phyloP scores from a whole-genome alignment of 1,284 basidiomycete genomes.

The Leccinum pachyderme region DNA sequence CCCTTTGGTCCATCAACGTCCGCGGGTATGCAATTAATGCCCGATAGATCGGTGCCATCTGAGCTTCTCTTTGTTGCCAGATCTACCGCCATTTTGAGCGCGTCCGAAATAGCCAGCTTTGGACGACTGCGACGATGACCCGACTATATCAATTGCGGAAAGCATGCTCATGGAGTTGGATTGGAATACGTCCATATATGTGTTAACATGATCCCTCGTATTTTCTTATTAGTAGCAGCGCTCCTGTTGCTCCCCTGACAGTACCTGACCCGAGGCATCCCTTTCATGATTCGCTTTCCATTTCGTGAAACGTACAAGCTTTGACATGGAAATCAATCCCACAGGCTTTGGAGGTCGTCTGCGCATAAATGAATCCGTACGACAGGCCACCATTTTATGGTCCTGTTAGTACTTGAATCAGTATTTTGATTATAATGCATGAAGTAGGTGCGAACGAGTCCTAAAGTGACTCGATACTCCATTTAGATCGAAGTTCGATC shows the following conservation, averaged over 20 bases:
- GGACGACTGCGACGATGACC: background rate
- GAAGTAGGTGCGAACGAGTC: background rate
- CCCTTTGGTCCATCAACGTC: too few species aligned
- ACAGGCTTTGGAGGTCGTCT: background rate
- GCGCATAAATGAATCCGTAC: background rate
- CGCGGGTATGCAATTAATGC: too few species aligned
- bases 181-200: too few species aligned
- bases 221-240: background rate
- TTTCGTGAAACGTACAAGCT: background rate
- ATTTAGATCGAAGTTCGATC: conserved; percentile 57
- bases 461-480: conserved; percentile 61
- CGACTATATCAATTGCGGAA: background rate
- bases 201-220: too few species aligned
- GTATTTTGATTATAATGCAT: background rate
- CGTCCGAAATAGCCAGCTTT: background rate
- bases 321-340: background rate
- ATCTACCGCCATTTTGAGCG: background rate
- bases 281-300: background rate
- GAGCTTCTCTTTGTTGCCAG: background rate
- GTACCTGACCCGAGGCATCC: background rate
- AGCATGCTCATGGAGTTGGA: too few species aligned
- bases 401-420: background rate
- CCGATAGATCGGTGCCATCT: too few species aligned
- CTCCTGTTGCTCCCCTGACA: background rate
- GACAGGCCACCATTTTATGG: background rate